Percentiles rank a stretch among this genome's conserved stretches.
These are phyloP conservation scores for Nakaseomyces nivariensis DNA, from an alignment of 1,139 yeast species.

Conservation along the genomic window DNA sequence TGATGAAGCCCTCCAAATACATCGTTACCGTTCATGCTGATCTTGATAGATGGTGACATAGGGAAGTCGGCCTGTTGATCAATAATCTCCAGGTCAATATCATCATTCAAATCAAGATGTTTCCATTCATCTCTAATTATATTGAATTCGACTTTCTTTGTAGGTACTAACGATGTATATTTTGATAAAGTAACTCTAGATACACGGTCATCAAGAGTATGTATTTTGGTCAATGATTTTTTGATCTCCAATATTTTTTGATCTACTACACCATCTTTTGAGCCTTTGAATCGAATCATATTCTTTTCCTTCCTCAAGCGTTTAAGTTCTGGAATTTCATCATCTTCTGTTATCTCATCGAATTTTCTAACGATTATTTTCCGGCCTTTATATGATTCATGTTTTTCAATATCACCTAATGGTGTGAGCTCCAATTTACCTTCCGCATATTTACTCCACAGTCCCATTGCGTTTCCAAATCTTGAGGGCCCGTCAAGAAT, in stretches of 20 bases:
- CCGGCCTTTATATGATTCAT: constrained; percentile 18
- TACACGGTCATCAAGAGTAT: constrained; percentile 3
- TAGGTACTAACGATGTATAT: constrained; percentile 18
- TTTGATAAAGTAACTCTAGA: constrained; percentile 5
- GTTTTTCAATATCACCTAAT: constrained; percentile 32
- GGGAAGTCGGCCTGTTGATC: not conserved
- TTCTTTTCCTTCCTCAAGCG: constrained; percentile 32
- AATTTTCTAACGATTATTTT: constrained; percentile 7
- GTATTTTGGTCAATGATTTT: constrained; percentile 12
- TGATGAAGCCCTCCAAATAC: constrained; percentile 75
- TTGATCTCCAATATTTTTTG: constrained; percentile 34
- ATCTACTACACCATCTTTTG: constrained; percentile 32
- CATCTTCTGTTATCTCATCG: constrained; percentile 5
- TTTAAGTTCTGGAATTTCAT: constrained; percentile 15
- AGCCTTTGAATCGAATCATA: constrained; percentile 50
- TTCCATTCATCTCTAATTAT: constrained; percentile 3
- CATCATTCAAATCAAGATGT: constrained; percentile 9
- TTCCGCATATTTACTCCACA: constrained; percentile 65
- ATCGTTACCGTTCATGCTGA: constrained; percentile 55
- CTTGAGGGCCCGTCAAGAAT: constrained; percentile 53
- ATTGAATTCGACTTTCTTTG: constrained; percentile 14
- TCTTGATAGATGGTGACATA: constrained; percentile 22
- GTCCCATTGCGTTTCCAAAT: constrained; percentile 48
- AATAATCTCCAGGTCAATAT: constrained; percentile 11
- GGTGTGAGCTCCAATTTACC: constrained; percentile 55